Conservation (phyloP, 164 flowering plant genomes). For the Warburgia ugandensis region DNA sequence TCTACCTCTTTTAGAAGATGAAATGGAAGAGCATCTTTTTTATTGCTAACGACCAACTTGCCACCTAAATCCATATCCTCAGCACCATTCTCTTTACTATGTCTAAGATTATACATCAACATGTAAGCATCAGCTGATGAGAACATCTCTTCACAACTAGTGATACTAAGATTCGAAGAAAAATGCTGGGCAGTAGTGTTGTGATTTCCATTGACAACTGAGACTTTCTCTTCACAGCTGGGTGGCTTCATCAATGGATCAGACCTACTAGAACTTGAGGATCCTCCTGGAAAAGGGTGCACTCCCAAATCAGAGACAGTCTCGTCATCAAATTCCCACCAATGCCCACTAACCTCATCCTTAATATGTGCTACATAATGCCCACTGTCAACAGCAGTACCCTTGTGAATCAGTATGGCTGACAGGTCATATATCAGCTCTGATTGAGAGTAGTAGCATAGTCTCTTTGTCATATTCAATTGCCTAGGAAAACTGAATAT, state of each 20-base stretch:
- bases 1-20: constrained; percentile 60
- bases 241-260: constrained; percentile 23
- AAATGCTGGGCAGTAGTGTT: constrained; percentile 14
- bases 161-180: constrained; percentile 22
- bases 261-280: constrained; percentile 35
- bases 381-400: constrained; percentile 89
- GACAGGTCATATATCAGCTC: constrained; percentile 67
- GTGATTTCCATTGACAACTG: constrained; percentile 30
- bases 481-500: constrained; percentile 70
- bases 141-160: constrained; percentile 32
- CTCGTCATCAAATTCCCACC: constrained; percentile 99
- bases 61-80: constrained; percentile 18
- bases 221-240: constrained; percentile 17
- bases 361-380: constrained; percentile 90
- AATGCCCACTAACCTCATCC: constrained; percentile 67
- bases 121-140: constrained; percentile 93
- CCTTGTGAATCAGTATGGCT: constrained; percentile 90
- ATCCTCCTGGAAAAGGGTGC: constrained; percentile 76
- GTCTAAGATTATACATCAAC: constrained; percentile 73
- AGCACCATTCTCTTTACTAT: constrained; percentile 11
- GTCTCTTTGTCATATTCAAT: constrained; percentile 58
- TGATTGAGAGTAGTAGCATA: constrained; percentile 39
- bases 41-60: too few relatives aligned
- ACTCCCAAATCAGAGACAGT: constrained; percentile 66
- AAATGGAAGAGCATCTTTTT: constrained; percentile 39